Evolutionary conservation across 768 basidiomycete genomes (phyloP).

Genomic region (Boletellus ananiceps): DNA sequence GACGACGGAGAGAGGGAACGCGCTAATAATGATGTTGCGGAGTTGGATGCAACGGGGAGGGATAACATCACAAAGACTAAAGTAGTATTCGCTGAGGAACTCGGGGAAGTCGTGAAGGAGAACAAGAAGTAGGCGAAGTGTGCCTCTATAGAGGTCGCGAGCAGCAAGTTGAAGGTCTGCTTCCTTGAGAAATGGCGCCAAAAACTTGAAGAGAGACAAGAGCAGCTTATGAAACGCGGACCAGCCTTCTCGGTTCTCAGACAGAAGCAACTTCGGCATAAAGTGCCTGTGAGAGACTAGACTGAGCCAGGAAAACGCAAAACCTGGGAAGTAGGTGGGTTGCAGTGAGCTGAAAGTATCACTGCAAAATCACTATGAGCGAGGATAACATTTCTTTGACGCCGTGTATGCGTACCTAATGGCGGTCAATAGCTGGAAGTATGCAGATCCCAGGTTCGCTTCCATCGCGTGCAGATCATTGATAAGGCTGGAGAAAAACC

Average conservation of each 20-base stretch:
- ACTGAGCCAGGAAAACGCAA: slow-evolving; percentile 97
- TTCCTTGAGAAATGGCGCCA: slow-evolving; percentile 84
- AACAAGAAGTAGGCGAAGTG: slow-evolving; percentile 86
- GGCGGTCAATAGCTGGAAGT: slow-evolving; percentile 82
- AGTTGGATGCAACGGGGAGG: slow-evolving; percentile 92
- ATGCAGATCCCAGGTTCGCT: slow-evolving; percentile 78
- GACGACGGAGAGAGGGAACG: slow-evolving; percentile 77
- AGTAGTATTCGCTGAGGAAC: slow-evolving; percentile 95
- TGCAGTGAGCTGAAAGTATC: slow-evolving; percentile 95
- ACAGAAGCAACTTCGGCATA: slow-evolving; percentile 91
- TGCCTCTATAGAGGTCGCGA: slow-evolving; percentile 84
- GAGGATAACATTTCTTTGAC: not conserved
- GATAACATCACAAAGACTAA: slow-evolving; percentile 90
- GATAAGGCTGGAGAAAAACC: slow-evolving; percentile 95
- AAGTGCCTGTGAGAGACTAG: slow-evolving; percentile 93
- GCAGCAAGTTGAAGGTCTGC: slow-evolving; percentile 76
- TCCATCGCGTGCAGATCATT: slow-evolving; percentile 89
- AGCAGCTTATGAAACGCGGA: slow-evolving; percentile 93
- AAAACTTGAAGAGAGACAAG: slow-evolving; percentile 91
- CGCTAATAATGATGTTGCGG: slow-evolving; percentile 93
- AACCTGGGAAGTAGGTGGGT: slow-evolving; percentile 94
- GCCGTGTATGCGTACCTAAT: slow-evolving; percentile 63
- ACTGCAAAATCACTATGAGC: slow-evolving; percentile 37
- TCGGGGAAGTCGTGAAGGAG: slow-evolving; percentile 99
- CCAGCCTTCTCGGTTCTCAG: slow-evolving; percentile 94